Base-by-base conservation (phyloP, 495 filamentous ascomycete genomes). In the Hypoxylon subgilvum region DNA sequence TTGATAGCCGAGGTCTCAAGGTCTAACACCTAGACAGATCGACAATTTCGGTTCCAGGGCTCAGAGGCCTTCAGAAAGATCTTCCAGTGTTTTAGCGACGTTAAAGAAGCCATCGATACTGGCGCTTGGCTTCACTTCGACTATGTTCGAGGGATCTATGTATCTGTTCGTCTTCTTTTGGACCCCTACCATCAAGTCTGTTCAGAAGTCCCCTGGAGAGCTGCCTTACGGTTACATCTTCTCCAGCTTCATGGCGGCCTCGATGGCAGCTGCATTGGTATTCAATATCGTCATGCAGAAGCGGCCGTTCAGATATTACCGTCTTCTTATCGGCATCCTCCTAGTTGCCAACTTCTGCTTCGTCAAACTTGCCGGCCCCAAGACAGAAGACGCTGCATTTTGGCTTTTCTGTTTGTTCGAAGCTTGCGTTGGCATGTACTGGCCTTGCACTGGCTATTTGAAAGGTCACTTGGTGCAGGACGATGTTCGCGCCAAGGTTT, bases 161-260 rank as follows among this genome's bases (percentile, higher is more conserved):
- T 84, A 83, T 63, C 74, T 84, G 12, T 84, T 81, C 49, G 78
- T 84, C 27, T 83, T 84, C 70, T 80, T 83, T 65, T 82, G 79
- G 77, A 70, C 77, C 7, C 79, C 82, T 2, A 72, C 75, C 9
- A 70, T 84, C 5, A 72, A 74, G 23, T 69, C 76, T 1, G 71
- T 73, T 18, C 69, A 72, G 42, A 43, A 64, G 10, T 53, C 70
- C 6, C 14, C 66, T 5, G 22, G 49, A 27, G 65, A 70, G 21
- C 76, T 83, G 0, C 81, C 82, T 5, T 83, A 81, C 54, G 81
- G 82, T 32, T 68, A 78, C 31, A 84, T 85, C 38, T 85, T 83
- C 50, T 73, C 80, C 4, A 75, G 73, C 52, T 80, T 85, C 66
- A 85, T 85, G 82, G 76, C 76, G 10, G 69, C 74, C 2, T 79